Evolutionary conservation across 192 early-diverging fungal genomes (phyloP).

Genomic region (Coemansia sp.): DNA sequence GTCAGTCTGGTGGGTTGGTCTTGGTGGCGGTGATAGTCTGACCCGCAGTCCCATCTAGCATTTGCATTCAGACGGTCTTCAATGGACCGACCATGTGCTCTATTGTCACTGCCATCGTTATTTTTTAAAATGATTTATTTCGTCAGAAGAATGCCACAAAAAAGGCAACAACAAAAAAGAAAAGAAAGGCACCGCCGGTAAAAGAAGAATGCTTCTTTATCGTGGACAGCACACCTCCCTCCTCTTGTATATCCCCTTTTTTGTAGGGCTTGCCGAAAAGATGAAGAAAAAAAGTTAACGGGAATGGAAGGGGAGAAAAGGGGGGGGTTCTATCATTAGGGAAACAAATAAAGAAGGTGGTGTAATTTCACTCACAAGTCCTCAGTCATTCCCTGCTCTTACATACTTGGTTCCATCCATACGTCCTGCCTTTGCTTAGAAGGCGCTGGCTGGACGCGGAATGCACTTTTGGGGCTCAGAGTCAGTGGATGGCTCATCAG

Average conservation of each 20-base stretch:
- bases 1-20: too few species aligned
- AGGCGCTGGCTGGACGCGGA: background rate
- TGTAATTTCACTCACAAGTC: background rate
- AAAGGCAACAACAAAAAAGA: background rate
- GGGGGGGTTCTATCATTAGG: background rate
- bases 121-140: too few species aligned
- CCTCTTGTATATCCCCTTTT: too few species aligned
- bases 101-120: too few species aligned
- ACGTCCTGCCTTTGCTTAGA: background rate
- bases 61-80: too few species aligned
- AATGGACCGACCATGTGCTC: too few species aligned
- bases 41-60: too few species aligned
- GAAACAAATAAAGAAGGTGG: background rate
- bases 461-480: slow-evolving; percentile 17
- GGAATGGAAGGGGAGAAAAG: background rate
- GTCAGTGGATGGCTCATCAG: background rate
- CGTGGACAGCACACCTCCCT: too few species aligned
- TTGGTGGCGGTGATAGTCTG: too few species aligned
- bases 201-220: too few species aligned
- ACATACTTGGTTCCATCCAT: background rate
- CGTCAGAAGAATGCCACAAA: too few species aligned
- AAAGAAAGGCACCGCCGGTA: background rate
- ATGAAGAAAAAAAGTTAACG: background rate
- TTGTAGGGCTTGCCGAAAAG: too few species aligned
- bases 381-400: background rate